These are phyloP conservation scores for Spiraea crenata DNA, from an alignment of 331 rosid genomes.

Conservation along the genomic window DNA sequence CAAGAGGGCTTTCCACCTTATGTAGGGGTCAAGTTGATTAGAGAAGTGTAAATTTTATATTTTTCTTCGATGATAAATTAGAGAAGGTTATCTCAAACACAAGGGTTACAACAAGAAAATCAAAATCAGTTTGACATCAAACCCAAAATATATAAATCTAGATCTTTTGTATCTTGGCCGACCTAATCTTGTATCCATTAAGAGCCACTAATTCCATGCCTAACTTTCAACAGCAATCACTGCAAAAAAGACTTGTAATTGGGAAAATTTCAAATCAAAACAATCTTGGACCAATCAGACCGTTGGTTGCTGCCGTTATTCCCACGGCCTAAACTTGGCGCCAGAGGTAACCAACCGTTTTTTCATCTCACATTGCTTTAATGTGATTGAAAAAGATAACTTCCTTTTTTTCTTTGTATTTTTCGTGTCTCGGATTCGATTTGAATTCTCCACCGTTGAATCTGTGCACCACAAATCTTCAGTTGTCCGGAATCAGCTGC, in stretches of 20 bases:
- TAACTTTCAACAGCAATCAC: background rate
- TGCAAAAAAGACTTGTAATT: background rate
- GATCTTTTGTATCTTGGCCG: background rate
- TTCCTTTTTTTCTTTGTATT: background rate
- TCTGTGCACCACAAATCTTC: slow-evolving; percentile 6
- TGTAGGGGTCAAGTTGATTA: too few relatives aligned
- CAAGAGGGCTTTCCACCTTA: too few relatives aligned
- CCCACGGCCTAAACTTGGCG: slow-evolving; percentile 41
- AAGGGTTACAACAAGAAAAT: too few relatives aligned
- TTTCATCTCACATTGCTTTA: background rate
- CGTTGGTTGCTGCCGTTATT: background rate
- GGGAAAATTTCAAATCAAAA: background rate
- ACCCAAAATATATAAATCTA: background rate
- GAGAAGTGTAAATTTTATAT: too few relatives aligned
- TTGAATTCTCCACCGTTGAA: slow-evolving; percentile 6
- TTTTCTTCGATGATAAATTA: too few relatives aligned
- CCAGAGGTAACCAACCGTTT: background rate
- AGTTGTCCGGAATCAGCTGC: slow-evolving; percentile 11
- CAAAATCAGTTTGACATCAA: background rate
- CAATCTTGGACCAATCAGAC: background rate
- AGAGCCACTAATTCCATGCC: background rate
- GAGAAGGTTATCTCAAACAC: too few relatives aligned
- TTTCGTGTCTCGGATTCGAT: background rate
- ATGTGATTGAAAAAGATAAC: too few relatives aligned
- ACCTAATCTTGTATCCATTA: background rate